phyloP scores from a whole-genome alignment of 139 green algal species.

The Volvox africanus region DNA sequence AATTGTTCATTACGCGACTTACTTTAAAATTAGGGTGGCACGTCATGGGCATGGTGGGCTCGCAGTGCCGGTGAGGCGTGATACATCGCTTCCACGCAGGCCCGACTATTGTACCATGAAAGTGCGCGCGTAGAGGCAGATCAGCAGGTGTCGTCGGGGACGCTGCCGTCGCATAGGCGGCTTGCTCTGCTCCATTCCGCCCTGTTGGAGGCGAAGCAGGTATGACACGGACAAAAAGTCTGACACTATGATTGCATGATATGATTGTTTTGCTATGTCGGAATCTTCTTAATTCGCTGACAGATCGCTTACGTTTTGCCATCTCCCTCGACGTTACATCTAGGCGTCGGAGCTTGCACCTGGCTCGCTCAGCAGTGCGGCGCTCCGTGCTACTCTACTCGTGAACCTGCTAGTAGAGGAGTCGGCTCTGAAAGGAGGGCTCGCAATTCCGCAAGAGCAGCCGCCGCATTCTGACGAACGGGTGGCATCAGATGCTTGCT shows the following conservation, averaged over 20 bases:
- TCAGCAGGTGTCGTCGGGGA: conserved; percentile 13
- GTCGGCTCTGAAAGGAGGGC: conserved; percentile 38
- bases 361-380: conserved; percentile 62
- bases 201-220: conserved; percentile 47
- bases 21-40: background rate
- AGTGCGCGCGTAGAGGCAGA: conserved; percentile 58
- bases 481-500: background rate
- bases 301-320: background rate
- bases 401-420: conserved; percentile 79
- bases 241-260: background rate
- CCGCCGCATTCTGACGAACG: background rate
- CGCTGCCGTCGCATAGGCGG: conserved; percentile 50
- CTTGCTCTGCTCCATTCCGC: conserved; percentile 68
- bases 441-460: conserved; percentile 21
- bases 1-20: background rate
- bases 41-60: background rate
- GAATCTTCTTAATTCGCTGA: background rate
- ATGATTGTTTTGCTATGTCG: background rate
- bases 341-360: conserved; percentile 65
- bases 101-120: conserved; percentile 77
- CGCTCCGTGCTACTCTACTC: conserved; percentile 68
- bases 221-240: background rate
- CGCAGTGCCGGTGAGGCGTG: background rate
- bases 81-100: conserved; percentile 49
- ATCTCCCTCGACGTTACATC: conserved; percentile 10